Base-by-base conservation (phyloP, 179 eudicot species). In the Heliamphora pulchella region DNA sequence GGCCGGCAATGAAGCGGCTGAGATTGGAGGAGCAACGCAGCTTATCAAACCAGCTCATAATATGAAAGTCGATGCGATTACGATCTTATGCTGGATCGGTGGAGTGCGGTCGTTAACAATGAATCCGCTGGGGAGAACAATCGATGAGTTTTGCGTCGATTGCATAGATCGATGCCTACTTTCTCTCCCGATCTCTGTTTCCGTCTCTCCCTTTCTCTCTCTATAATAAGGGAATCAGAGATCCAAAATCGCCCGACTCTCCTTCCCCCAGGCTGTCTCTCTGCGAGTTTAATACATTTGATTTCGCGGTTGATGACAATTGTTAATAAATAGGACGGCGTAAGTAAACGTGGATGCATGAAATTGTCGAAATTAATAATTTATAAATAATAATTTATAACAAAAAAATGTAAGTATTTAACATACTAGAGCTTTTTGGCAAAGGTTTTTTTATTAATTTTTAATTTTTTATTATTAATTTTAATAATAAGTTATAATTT, bases 1-100 rank as follows among this genome's bases (percentile, higher is more conserved):
- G 89, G 93, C 96, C 96, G 85, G 93, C 91, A 80, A 94, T 86
- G 75, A 91, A 86, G 88, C 94, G 97, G 94, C 96, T 90, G 82
- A 87, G 89, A 85, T 88, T 88, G 14, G 94, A 85, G 54, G 92
- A 89, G 77, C 85, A 85, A 47, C 93, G 89, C 66, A 92, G 81
- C 74, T 89, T 90, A 77, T 89, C 96, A 90, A 93, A 87, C 87
- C 89, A 90, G 92, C 92, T 93, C 98, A 93, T 94, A 79, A 88
- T 86, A 20, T 14, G 72, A 20, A 44, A 44, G 20, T 44, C 31
- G 59, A 9, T 64, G 11, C 11, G n/a, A 39, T 54, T 31, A 18
- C n/a, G 69, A 44, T 71, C 71, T 70, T 13, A 43, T 10, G 11
- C 8, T 17, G 70, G 46, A 76, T 46, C 67, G 79, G 79, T 18